Conservation (phyloP, 116 monocot species). For the Trichopus zeylanicus region DNA sequence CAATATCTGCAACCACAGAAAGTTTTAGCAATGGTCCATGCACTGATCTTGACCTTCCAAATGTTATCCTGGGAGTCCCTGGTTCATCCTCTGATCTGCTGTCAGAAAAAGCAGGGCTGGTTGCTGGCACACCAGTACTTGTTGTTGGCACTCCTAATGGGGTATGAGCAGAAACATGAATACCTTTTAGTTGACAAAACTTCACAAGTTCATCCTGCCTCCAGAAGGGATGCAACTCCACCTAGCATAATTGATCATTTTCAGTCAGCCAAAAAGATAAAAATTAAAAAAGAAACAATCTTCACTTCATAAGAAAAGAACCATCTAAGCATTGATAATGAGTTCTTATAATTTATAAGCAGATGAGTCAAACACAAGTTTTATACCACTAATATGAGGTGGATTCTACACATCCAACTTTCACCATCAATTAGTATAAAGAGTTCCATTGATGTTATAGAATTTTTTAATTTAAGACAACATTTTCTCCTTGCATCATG, state of each 20-base stretch:
- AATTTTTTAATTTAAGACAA: no score
- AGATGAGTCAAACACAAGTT: neutral
- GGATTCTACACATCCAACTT: no score
- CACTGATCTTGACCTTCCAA: conserved; percentile 80
- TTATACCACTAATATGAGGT: no score
- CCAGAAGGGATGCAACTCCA: conserved; percentile 92
- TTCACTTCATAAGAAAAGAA: no score
- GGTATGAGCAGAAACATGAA: conserved; percentile 89
- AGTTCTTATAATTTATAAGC: no score
- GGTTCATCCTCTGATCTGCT: conserved; percentile 86
- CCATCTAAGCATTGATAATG: no score
- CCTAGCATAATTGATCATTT: conserved; percentile 25
- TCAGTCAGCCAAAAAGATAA: no score
- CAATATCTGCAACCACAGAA: conserved; percentile 66
- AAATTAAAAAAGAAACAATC: no score
- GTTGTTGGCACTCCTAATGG: conserved; percentile 70
- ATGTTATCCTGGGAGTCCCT: conserved; percentile 72
- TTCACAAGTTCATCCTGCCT: conserved; percentile 85
- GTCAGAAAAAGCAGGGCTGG: conserved; percentile 38
- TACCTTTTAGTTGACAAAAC: conserved; percentile 69
- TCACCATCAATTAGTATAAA: neutral
- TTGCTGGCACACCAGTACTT: conserved; percentile 12
- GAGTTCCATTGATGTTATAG: neutral
- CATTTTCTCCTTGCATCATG: no score
- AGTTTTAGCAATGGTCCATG: conserved; percentile 85